Base-by-base conservation (phyloP, 2,329 filamentous ascomycete species). In the Chaetomium globosum region DNA sequence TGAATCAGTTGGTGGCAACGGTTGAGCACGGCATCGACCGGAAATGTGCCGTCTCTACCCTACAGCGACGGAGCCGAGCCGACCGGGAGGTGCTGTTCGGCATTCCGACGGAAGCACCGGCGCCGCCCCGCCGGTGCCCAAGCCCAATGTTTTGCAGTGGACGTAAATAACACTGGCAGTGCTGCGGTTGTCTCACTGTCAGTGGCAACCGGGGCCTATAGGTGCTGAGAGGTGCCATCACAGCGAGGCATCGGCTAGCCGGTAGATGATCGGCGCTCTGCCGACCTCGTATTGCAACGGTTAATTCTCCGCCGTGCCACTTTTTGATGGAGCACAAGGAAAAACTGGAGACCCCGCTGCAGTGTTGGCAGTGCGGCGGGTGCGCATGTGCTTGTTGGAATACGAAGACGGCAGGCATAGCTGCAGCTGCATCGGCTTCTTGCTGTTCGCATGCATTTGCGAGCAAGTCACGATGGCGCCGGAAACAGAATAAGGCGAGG, bases 231-330 rank as follows among this genome's bases (percentile, higher is more conserved):
- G 23, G 26, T 28, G 26, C 26, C 51, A 31, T 53, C 26, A 19
- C 51, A 53, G 26, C 51, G 28, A 23, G 46, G 3, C n/a, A 48
- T 48, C 26, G 16, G 51, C 31, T 36, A 9, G 19, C n/a, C 31
- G 23, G 33, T 51, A 52, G 21, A 55, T 59, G 62, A 61, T 65
- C 57, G 63, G 62, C 62, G 46, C 55, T 49, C 21, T 49, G 31
- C 21, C 28, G 52, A 55, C 39, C 63, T 65, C 57, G 63, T 65
- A 65, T 65, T 64, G 56, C 56, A 49, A 58, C 51, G 57, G 62
- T 8, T 43, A 56, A 57, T 57, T 46, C 57, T 33, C 30, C 52
- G 52, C 52, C 36, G 52, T 33, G 52, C 52, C 52, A 60, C 62
- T 64, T 23, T 43, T 13, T 16, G 51, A 39, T 65, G 57, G 36